Evolutionary conservation across 768 basidiomycete species (phyloP).

Genomic region (Sporobolomyces roseus): DNA sequence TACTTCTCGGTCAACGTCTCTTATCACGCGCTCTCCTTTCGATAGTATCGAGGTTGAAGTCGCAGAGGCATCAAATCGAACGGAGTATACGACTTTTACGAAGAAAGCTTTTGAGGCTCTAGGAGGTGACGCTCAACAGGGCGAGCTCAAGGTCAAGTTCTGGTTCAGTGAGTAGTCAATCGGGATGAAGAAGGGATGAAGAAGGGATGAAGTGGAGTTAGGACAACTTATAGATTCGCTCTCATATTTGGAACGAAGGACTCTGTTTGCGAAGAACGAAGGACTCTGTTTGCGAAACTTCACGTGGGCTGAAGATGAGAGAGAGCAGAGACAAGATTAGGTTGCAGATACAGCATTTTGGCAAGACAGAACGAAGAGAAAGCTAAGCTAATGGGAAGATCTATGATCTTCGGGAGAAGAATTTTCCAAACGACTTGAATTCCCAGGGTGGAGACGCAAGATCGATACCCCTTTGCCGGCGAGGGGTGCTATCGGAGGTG

Average conservation of each 20-base stretch:
- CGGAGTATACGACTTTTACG: conserved; percentile 20
- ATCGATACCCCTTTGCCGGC: background rate
- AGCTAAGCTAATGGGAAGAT: background rate
- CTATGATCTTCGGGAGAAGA: background rate
- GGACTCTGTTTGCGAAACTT: no score
- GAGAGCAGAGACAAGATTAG: no score
- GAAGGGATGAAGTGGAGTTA: background rate
- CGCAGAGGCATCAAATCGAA: conserved; percentile 21
- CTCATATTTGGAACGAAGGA: no score
- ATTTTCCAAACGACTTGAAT: no score
- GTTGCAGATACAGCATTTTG: no score
- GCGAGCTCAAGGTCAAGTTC: conserved; percentile 11
- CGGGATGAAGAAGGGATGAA: background rate
- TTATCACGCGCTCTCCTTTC: background rate
- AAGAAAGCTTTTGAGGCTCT: conserved; percentile 10
- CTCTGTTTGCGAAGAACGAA: no score
- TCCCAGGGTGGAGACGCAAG: no score
- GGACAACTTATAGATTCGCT: background rate
- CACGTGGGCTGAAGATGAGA: no score
- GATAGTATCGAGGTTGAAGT: conserved; percentile 14
- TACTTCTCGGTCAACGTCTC: no score
- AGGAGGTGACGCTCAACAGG: conserved; percentile 15
- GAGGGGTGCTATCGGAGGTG: background rate
- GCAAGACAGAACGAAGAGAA: background rate
- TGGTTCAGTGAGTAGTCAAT: no score